Percentiles rank a stretch among this genome's conserved stretches.
phyloP scores from a whole-genome alignment of 176 grass and related monocot genomes.

The Eragrostis curvula region DNA sequence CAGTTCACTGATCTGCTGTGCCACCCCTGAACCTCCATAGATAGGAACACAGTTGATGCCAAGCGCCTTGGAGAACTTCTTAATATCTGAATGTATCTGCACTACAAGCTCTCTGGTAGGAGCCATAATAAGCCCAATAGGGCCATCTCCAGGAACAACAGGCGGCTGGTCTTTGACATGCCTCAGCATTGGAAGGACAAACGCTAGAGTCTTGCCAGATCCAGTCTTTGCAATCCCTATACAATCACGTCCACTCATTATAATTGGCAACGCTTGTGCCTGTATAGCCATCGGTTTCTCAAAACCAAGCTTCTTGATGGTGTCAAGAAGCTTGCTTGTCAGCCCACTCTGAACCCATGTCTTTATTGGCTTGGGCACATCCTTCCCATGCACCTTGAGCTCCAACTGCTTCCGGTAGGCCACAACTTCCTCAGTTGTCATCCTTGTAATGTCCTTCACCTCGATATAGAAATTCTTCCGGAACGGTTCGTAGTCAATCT shows the following conservation, averaged over 20 bases:
- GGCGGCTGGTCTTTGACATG: constrained; percentile 94
- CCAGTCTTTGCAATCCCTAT: constrained; percentile 97
- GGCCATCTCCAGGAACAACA: constrained; percentile 88
- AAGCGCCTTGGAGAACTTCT: constrained; percentile 86
- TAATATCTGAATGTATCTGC: constrained; percentile 94
- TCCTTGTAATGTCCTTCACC: constrained; percentile 84
- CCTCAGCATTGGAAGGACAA: constrained; percentile 96
- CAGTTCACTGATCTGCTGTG: constrained; percentile 96
- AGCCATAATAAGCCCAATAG: constrained; percentile 93
- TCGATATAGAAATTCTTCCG: constrained; percentile 97
- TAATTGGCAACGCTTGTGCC: constrained; percentile 75
- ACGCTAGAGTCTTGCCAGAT: constrained; percentile 94
- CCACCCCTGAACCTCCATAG: constrained; percentile 94
- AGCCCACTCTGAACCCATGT: constrained; percentile 92
- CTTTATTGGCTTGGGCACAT: constrained; percentile 92
- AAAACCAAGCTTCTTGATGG: constrained; percentile 92
- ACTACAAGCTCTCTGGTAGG: constrained; percentile 95
- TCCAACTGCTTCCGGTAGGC: constrained; percentile 80
- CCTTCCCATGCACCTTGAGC: constrained; percentile 94
- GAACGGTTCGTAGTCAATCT: constrained; percentile 84
- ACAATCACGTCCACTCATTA: constrained; percentile 97
- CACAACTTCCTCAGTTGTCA: constrained; percentile 73
- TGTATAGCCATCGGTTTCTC: constrained; percentile 98
- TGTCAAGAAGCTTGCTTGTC: constrained; percentile 92
- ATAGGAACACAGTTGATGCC: constrained; percentile 92